These are phyloP conservation scores for Myxozyma mucilagina DNA, from an alignment of 805 yeast genomes.

Conservation along the genomic window DNA sequence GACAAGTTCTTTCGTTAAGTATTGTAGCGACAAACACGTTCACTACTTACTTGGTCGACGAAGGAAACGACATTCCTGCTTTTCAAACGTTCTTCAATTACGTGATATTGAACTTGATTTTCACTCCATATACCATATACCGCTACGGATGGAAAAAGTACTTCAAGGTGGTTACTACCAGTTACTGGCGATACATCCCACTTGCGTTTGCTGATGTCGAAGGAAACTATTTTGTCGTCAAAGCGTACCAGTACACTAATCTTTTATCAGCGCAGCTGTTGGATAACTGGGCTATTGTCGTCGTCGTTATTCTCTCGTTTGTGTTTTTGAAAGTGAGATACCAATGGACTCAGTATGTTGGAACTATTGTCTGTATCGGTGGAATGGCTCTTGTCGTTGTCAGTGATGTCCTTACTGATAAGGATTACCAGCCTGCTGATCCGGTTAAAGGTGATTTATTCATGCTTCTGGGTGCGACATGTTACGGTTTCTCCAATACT, in stretches of 20 bases:
- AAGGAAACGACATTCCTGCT: constrained; percentile 47
- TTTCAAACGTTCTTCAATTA: constrained; percentile 48
- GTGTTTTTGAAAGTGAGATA: constrained; percentile 47
- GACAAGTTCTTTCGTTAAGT: constrained; percentile 46
- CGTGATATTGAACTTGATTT: constrained; percentile 42
- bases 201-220: constrained; percentile 49
- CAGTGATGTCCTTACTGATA: constrained; percentile 45
- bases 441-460: constrained; percentile 49
- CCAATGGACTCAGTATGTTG: constrained; percentile 48
- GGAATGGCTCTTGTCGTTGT: constrained; percentile 48
- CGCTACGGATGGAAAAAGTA: constrained; percentile 43
- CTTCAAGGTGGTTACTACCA: constrained; percentile 37
- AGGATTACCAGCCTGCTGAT: constrained; percentile 44
- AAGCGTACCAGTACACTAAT: constrained; percentile 48
- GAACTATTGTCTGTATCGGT: constrained; percentile 45
- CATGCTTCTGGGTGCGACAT: constrained; percentile 48
- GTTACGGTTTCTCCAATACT: constrained; percentile 49
- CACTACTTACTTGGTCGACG: constrained; percentile 44
- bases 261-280: constrained; percentile 47
- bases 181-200: constrained; percentile 48
- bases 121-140: constrained; percentile 45
- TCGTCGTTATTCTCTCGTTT: constrained; percentile 47
- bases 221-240: constrained; percentile 50
- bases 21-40: constrained; percentile 48
- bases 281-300: constrained; percentile 49